Evolutionary conservation across 1,284 basidiomycete species (phyloP), one percentile per base, ranked within the genome.

Genomic region (Afroboletus lepidellus): DNA sequence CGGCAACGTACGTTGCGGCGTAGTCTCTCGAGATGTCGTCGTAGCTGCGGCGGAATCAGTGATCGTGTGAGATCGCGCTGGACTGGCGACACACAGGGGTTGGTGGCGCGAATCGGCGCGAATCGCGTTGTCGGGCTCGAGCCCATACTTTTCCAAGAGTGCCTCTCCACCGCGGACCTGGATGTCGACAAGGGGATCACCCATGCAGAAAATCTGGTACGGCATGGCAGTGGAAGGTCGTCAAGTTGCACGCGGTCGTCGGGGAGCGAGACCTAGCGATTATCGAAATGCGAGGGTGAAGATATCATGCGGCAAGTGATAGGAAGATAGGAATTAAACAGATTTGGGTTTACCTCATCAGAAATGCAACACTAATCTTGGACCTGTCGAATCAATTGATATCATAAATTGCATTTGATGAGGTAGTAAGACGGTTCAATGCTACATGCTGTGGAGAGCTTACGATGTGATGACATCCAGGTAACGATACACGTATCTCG

Each of bases 91-190:
- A 32, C 83, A 94, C 92, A 97, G 86, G 38, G 85, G 78, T 56
- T 80, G 75, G 64, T 98, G 96, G 74, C 94, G 90, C 53, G 88
- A 87, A 62, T 90, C 89, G 24, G 94, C 97, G 54, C 98, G 84
- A 70, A 98, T 95, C 50, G 97, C 96, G 71, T 99, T 93, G 79
- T 99, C 98, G 49, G 94, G 76, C 72, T 94, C 94, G 69, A 99
- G 83, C 57, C 74, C 81, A 72, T 99, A 99, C 74, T 98, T 98
- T 64, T 88, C 77, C 52, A 99, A 79, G 56, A 98, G 81, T 43
- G 77, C 77, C 69, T 95, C 90, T 50, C 91, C 93, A 59, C 93
- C 79, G 55, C 75, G 83, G 63, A 93, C 90, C 72, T 93, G 91
- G 73, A 94, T 87, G 71, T 95, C 92, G 56, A 95, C 85, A 70